Percentiles rank a stretch among this genome's conserved stretches.
These are phyloP conservation scores for Ogataea zsoltii DNA, from an alignment of 805 yeast species.

Conservation along the genomic window DNA sequence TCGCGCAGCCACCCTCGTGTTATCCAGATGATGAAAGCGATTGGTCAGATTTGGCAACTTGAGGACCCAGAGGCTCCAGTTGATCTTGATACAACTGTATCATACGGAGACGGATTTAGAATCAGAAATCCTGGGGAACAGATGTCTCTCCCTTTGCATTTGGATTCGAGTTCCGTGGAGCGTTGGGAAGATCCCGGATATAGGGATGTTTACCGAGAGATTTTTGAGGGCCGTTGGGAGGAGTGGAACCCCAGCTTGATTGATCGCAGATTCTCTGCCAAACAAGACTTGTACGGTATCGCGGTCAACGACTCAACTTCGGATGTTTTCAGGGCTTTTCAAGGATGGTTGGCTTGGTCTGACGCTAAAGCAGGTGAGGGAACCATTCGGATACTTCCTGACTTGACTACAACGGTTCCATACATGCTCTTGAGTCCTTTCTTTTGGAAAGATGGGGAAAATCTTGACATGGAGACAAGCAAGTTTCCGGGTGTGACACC, in stretches of 20 bases:
- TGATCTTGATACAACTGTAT: conserved; percentile 35
- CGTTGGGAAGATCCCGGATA: conserved; percentile 47
- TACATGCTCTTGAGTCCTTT: conserved; percentile 43
- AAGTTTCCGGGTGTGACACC: conserved; percentile 40
- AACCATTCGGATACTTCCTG: conserved; percentile 39
- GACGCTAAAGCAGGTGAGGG: conserved; percentile 40
- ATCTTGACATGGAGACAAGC: conserved; percentile 32
- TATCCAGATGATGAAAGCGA: conserved; percentile 27
- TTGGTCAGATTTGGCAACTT: conserved; percentile 11
- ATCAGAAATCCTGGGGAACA: conserved; percentile 41
- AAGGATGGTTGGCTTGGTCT: conserved; percentile 46
- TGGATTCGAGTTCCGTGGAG: conserved; percentile 44
- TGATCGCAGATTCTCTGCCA: conserved; percentile 36
- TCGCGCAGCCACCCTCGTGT: conserved; percentile 42
- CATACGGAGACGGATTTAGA: conserved; percentile 45
- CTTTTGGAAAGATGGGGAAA: conserved; percentile 32
- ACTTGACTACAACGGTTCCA: conserved; percentile 38
- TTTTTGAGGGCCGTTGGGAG: conserved; percentile 44
- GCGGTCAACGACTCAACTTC: conserved; percentile 4
- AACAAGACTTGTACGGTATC: conserved; percentile 34
- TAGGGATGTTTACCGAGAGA: conserved; percentile 36
- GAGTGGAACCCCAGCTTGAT: conserved; percentile 42
- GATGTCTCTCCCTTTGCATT: conserved; percentile 38
- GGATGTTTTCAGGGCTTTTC: conserved; percentile 39
- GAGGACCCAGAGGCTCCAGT: conserved; percentile 28